Base-by-base conservation (phyloP, 208 protist species). In the Leishmania mexicana region DNA sequence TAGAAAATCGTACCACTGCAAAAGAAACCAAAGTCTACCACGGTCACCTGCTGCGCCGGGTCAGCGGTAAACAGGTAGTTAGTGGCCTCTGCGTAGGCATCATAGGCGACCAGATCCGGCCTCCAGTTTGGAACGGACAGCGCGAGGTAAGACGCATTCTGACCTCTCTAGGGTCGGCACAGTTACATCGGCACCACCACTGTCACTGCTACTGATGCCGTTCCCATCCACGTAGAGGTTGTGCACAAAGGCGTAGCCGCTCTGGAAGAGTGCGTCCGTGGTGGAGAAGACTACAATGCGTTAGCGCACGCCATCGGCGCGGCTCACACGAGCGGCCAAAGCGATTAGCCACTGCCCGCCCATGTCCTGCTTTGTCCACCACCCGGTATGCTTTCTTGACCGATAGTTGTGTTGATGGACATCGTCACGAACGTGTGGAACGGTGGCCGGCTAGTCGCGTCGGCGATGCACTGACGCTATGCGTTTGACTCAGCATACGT, bases 401-500 rank as follows among this genome's bases (percentile, higher is more conserved):
- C 31, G 19, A 90, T 67, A 21, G 87, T 21, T 21, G 80, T 72
- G 68, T 90, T 92, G 15, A 83, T 24, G 10, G 79, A 35, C 19
- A 72, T 85, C 78, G 89, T 87, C 28, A 71, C 76, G 60, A 90
- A 70, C 38, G 58, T 60, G 60, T 78, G 70, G 53, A 89, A 60
- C 47, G 21, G 4, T 8, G 60, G 73, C 28, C n/a, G 0, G 1
- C 79, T 80, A 35, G 19, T 11, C 4, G 76, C n/a, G 64, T 85
- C 78, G 21, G 87, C 87, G 47, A 89, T 51, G 81, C 87, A 91
- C 79, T 89, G 83, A 0, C 57, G 81, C 81, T 91, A 85, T 21
- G 73, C 45, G 40, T 76, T 65, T 19, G 64, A 13, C 21, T 85
- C 81, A 7, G 70, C 70, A 75, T 84, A 92, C 11, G 87, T 90